Evolutionary conservation across 2,329 filamentous ascomycete genomes (phyloP), one percentile per base, ranked within the genome.

Genomic region (Zasmidium cellare): DNA sequence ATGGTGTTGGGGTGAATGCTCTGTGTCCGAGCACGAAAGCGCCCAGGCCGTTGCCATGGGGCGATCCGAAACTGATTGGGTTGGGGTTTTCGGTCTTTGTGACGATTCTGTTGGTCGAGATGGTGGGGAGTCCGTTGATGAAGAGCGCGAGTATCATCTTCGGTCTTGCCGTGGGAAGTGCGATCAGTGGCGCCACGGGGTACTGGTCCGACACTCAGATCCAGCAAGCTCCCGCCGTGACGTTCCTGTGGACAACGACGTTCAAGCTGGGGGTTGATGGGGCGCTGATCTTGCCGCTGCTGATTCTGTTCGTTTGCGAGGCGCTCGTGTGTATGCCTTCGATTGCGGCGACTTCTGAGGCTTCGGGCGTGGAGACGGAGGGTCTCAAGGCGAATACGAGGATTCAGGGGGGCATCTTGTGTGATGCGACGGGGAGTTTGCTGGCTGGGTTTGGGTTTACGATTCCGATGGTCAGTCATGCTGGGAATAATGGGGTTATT

Each of bases 291-390:
- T 38, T 64, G 44, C 62, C 62, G 9, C 46, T 64, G 24, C 56
- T 64, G 55, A 62, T 64, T 22, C 24, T 64, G 25, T 64, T 64
- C 53, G 35, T 64, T 23, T 64, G 62, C 41, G 62, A 64, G 44
- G 62, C 62, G 14, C 53, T 64, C 50, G 60, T 62, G 1, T 64
- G 60, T 48, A 64, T 64, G 62, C 62, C 62, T 20, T 64, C 57
- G 16, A 64, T 64, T 28, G 56, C 53, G 9, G 59, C 62, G 18
- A 62, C 62, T 5, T 56, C 55, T 18, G 60, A 64, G 28, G 53
- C 55, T 3, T 62, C 59, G 9, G 57, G 57, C 5, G 52, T 64
- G 2, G 55, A 62, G 14, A 58, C 55, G 3, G 62, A 62, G 31
- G 57, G 62, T 23, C 19, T 58, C 11, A 58, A 64, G 23, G 57